Percentiles rank a stretch among this genome's conserved stretches.
These are phyloP conservation scores for Ogataea parapolymorpha DNA, from an alignment of 805 yeast genomes.

Conservation along the genomic window DNA sequence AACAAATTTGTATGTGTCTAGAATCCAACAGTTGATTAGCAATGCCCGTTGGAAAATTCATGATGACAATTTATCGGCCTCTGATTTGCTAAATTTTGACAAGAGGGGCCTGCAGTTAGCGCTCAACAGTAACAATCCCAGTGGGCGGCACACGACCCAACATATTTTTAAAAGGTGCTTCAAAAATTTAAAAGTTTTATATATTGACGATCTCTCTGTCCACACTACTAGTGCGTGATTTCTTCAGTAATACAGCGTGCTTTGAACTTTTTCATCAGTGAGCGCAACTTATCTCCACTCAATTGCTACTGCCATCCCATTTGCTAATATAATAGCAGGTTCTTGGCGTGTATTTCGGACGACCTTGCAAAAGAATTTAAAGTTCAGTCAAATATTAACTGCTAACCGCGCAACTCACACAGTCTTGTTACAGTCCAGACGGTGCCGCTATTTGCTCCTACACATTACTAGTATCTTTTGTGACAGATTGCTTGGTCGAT, in stretches of 20 bases:
- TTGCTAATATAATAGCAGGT: background rate
- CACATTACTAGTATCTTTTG: no score
- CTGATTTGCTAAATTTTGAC: constrained; percentile 4
- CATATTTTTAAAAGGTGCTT: background rate
- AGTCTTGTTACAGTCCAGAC: background rate
- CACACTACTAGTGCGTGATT: background rate
- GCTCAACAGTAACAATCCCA: background rate
- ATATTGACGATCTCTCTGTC: background rate
- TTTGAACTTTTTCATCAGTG: background rate
- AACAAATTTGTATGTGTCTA: no score
- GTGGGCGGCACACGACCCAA: background rate
- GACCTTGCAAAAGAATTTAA: background rate
- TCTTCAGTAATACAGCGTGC: background rate
- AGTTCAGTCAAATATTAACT: background rate
- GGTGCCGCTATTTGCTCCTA: no score
- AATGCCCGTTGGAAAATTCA: background rate
- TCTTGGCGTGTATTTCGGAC: background rate
- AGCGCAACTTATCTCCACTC: background rate
- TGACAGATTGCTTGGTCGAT: background rate
- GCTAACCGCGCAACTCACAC: background rate
- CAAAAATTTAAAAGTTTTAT: constrained; percentile 1
- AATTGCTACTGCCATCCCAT: background rate
- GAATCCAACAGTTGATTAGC: background rate
- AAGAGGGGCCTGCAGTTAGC: background rate
- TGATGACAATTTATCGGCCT: constrained; percentile 1